These are phyloP conservation scores for Obba rivulosa DNA, from an alignment of 768 basidiomycete genomes.

Conservation along the genomic window DNA sequence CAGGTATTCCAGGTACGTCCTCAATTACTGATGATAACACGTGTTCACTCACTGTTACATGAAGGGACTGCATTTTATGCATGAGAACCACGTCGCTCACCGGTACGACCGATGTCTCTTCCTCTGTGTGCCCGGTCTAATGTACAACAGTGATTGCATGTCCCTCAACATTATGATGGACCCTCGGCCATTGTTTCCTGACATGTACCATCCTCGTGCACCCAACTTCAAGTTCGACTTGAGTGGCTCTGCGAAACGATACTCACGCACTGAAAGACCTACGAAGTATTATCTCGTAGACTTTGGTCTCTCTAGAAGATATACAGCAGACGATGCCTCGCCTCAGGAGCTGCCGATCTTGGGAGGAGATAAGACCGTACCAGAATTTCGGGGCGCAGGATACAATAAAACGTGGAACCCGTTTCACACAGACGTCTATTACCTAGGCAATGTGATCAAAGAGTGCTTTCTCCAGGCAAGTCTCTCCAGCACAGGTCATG, in stretches of 20 bases:
- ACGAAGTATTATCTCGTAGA: conserved; percentile 23
- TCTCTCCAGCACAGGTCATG: background rate
- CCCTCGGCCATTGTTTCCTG: too few species aligned
- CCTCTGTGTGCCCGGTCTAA: background rate
- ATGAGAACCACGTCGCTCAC: conserved; percentile 31
- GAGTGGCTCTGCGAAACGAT: background rate
- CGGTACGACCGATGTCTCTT: conserved; percentile 21
- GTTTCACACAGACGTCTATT: conserved; percentile 16
- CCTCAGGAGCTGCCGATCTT: conserved; percentile 16
- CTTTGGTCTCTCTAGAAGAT: conserved; percentile 17
- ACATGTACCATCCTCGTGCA: too few species aligned
- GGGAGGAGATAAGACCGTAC: conserved; percentile 15
- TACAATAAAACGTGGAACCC: conserved; percentile 9
- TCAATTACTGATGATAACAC: background rate
- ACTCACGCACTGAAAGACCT: conserved; percentile 17
- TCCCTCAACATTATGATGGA: too few species aligned
- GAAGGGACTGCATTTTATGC: conserved; percentile 33
- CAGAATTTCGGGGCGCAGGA: conserved; percentile 8
- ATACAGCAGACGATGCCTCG: conserved; percentile 15
- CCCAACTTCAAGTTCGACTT: too few species aligned
- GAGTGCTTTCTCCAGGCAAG: conserved; percentile 1
- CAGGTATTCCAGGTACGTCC: conserved; percentile 29
- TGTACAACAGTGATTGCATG: background rate
- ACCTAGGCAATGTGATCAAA: conserved; percentile 8
- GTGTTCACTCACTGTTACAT: too few species aligned